These are phyloP conservation scores for Sapria himalayana DNA, from an alignment of 345 rosid species.

Conservation along the genomic window DNA sequence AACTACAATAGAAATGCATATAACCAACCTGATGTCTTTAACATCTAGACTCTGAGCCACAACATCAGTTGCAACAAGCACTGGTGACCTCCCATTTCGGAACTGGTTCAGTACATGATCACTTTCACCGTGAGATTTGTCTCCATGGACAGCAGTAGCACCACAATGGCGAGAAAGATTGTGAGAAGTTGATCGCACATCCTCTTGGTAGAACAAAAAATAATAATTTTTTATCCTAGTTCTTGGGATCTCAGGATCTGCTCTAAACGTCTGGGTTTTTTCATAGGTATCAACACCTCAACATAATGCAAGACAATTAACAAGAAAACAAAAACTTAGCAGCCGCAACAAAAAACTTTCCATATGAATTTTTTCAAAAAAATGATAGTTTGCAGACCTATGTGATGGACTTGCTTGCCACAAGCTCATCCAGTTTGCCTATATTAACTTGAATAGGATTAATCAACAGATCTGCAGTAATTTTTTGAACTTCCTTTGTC, in stretches of 20 bases:
- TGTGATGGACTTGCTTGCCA: slow-evolving; percentile 90
- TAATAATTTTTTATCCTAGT: slow-evolving; percentile 60
- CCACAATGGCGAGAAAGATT: slow-evolving; percentile 53
- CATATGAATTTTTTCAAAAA: no score
- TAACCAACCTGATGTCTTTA: slow-evolving; percentile 83
- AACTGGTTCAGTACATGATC: slow-evolving; percentile 60
- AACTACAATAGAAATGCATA: no score
- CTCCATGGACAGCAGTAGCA: slow-evolving; percentile 86
- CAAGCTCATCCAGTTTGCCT: slow-evolving; percentile 93
- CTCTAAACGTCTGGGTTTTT: slow-evolving; percentile 80
- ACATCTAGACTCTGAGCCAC: slow-evolving; percentile 82
- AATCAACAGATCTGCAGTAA: slow-evolving; percentile 82
- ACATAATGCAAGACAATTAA: slow-evolving; percentile 35
- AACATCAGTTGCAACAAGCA: slow-evolving; percentile 83
- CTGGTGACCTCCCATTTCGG: slow-evolving; percentile 58
- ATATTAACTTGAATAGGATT: slow-evolving; percentile 95
- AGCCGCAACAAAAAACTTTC: no score
- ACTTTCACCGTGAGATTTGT: slow-evolving; percentile 76
- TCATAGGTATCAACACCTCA: slow-evolving; percentile 59
- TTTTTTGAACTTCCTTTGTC: slow-evolving; percentile 93
- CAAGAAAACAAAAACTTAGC: neutral
- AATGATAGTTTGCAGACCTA: slow-evolving; percentile 28
- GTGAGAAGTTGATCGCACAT: slow-evolving; percentile 83
- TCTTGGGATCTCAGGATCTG: slow-evolving; percentile 76
- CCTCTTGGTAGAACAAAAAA: slow-evolving; percentile 73